These are phyloP conservation scores for Scleromitrula shiraiana DNA, from an alignment of 2,329 filamentous ascomycete genomes.

Conservation along the genomic window DNA sequence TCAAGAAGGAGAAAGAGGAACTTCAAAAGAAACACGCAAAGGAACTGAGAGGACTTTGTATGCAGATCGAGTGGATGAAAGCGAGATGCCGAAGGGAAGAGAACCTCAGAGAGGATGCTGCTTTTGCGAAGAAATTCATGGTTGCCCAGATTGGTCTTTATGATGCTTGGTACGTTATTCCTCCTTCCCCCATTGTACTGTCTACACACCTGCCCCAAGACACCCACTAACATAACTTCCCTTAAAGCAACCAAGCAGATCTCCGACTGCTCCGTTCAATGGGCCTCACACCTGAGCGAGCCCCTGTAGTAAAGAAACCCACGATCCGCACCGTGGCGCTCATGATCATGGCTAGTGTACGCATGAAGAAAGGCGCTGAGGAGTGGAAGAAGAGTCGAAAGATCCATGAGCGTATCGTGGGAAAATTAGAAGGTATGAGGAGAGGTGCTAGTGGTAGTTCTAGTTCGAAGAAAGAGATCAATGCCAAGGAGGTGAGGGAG, in stretches of 20 bases:
- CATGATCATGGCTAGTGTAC: conserved; percentile 40
- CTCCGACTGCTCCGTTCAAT: conserved; percentile 79
- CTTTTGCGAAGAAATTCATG: conserved; percentile 82
- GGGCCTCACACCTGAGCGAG: conserved; percentile 44
- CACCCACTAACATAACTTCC: conserved; percentile 14
- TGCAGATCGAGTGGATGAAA: conserved; percentile 88
- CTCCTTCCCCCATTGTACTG: neutral
- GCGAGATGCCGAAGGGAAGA: conserved; percentile 75
- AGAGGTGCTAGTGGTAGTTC: too few relatives aligned
- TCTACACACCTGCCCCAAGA: neutral
- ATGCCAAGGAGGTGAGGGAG: too few relatives aligned
- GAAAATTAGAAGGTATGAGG: conserved; percentile 23
- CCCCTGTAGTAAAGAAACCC: conserved; percentile 10
- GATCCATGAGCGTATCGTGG: conserved; percentile 31
- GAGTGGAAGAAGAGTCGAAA: conserved; percentile 43
- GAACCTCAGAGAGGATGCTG: conserved; percentile 68
- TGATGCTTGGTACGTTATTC: conserved; percentile 71
- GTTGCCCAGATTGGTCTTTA: conserved; percentile 72
- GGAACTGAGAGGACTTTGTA: conserved; percentile 72
- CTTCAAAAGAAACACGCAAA: conserved; percentile 59
- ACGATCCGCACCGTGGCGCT: conserved; percentile 40
- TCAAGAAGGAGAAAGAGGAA: conserved; percentile 30
- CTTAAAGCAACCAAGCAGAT: conserved; percentile 78
- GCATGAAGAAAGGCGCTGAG: conserved; percentile 42
- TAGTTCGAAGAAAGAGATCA: too few relatives aligned